Evolutionary conservation across 2,329 filamentous ascomycete species (phyloP).

Genomic region (Tolypocladium capitatum): DNA sequence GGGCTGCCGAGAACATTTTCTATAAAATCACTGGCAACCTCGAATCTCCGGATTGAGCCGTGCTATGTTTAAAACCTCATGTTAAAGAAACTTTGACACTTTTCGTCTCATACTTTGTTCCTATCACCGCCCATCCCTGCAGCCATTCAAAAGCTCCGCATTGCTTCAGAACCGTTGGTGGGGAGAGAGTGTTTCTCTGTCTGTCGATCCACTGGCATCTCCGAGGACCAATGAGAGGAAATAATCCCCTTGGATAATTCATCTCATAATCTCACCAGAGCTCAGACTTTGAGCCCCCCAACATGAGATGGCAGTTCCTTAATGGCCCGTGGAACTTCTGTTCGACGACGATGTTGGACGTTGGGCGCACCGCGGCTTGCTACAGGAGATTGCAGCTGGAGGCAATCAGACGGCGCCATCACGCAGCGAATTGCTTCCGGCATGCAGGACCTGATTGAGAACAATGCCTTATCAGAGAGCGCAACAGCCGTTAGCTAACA

Average conservation of each 20-base stretch:
- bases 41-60: too few species aligned
- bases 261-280: conserved; percentile 36
- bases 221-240: conserved; percentile 1
- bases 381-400: conserved; percentile 23
- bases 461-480: conserved; percentile 24
- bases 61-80: too few species aligned
- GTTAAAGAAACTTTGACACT: too few species aligned
- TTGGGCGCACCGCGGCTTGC: conserved; percentile 42
- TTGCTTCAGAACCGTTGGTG: too few species aligned
- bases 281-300: conserved; percentile 46
- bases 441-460: conserved; percentile 31
- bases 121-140: too few species aligned
- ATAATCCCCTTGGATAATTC: neutral
- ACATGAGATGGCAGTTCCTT: conserved; percentile 44
- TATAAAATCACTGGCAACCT: too few species aligned
- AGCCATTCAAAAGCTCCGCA: too few species aligned
- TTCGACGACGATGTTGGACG: conserved; percentile 52
- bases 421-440: conserved; percentile 34
- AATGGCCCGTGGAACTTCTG: conserved; percentile 48
- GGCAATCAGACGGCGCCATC: conserved; percentile 21
- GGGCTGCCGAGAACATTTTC: too few species aligned
- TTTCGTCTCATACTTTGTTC: too few species aligned
- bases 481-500: conserved; percentile 24
- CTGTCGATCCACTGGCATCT: too few species aligned
- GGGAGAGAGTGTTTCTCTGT: neutral